Evolutionary conservation across 768 basidiomycete genomes (phyloP).

Genomic region (Lentinus tigrinus): DNA sequence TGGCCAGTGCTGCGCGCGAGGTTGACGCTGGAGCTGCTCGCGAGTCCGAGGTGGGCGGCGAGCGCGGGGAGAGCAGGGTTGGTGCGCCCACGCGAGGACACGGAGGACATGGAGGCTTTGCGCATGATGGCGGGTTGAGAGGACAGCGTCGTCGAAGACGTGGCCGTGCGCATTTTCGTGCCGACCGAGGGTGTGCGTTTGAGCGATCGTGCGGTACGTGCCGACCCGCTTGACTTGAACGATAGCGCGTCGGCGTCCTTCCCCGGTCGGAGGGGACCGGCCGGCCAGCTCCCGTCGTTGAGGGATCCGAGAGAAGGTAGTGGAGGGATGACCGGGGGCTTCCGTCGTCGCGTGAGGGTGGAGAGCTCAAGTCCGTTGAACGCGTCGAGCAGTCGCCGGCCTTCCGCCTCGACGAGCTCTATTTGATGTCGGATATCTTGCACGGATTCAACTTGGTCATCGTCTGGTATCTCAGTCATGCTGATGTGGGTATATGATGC

Average conservation of each 20-base stretch:
- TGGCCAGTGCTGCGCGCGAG: slow-evolving; percentile 50
- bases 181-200: slow-evolving; percentile 23
- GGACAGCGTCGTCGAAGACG: slow-evolving; percentile 1
- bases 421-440: slow-evolving; percentile 68
- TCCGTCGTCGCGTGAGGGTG: slow-evolving; percentile 52
- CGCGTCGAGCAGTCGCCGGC: slow-evolving; percentile 68
- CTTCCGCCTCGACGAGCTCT: slow-evolving; percentile 67
- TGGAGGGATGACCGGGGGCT: slow-evolving; percentile 29
- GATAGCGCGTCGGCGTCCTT: slow-evolving; percentile 28
- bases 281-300: slow-evolving; percentile 11
- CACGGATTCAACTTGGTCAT: slow-evolving; percentile 57
- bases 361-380: slow-evolving; percentile 78
- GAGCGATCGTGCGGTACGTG: slow-evolving; percentile 20
- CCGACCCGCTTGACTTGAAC: slow-evolving; percentile 25
- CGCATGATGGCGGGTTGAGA: slow-evolving; percentile 30
- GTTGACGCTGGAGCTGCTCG: slow-evolving; percentile 48
- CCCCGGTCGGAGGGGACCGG: slow-evolving; percentile 13
- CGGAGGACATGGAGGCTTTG: slow-evolving; percentile 62
- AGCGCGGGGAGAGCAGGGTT: slow-evolving; percentile 22
- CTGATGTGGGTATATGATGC: slow-evolving; percentile 19
- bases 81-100: slow-evolving; percentile 45
- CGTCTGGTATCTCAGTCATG: slow-evolving; percentile 44
- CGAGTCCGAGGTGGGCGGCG: slow-evolving; percentile 28
- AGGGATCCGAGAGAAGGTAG: slow-evolving; percentile 20
- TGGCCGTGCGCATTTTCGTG: slow-evolving; percentile 11